Conservation (phyloP, 306 rosid species). For the Cicer cuneatum region DNA sequence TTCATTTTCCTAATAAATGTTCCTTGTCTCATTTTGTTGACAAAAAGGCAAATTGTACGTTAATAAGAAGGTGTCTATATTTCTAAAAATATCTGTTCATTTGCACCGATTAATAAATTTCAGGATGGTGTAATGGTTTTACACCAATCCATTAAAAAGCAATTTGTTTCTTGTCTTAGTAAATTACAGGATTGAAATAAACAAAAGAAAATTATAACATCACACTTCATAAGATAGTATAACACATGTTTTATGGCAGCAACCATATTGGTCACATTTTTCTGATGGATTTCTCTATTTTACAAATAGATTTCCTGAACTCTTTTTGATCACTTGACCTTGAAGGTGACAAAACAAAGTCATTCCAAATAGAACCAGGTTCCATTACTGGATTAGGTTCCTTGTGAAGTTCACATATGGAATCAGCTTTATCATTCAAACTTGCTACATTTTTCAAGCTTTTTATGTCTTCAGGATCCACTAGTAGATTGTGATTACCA, state of each 20-base stretch:
- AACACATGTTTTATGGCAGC: not conserved
- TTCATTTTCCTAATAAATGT: too few species aligned
- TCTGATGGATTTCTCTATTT: conserved; percentile 51
- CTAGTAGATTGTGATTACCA: conserved; percentile 57
- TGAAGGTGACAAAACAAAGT: conserved; percentile 57
- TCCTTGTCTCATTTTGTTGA: too few species aligned
- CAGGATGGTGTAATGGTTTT: not conserved
- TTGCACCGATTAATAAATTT: not conserved
- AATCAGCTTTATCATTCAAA: conserved; percentile 74
- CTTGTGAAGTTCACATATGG: conserved; percentile 67
- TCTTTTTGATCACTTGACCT: conserved; percentile 57
- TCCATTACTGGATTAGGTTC: conserved; percentile 48
- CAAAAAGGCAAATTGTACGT: too few species aligned
- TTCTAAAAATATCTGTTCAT: not conserved
- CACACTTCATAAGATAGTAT: not conserved
- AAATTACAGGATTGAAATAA: not conserved
- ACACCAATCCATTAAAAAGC: not conserved
- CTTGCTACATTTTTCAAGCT: conserved; percentile 53
- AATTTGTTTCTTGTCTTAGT: not conserved
- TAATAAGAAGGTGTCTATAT: too few species aligned
- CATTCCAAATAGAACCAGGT: conserved; percentile 72
- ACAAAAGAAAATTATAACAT: not conserved
- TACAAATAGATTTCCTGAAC: conserved; percentile 57
- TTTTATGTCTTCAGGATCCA: conserved; percentile 63
- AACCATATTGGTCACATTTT: conserved; percentile 17